Evolutionary conservation across 495 filamentous ascomycete genomes (phyloP).

Genomic region (Hypomontagnella submonticulosa): DNA sequence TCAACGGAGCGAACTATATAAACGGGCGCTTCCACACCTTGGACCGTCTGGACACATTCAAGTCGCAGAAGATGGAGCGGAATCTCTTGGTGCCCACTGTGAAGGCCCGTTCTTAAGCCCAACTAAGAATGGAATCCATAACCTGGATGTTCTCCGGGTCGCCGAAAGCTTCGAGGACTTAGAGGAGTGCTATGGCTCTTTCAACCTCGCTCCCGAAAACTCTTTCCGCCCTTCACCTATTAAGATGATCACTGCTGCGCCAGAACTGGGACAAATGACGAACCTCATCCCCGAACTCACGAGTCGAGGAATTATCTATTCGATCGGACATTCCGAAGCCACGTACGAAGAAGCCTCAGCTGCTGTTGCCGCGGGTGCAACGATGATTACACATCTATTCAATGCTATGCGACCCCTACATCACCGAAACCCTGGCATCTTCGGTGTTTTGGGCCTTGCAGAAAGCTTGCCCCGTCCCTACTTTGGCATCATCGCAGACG

Average conservation of each 20-base stretch:
- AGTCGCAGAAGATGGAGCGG: conserved; percentile 70
- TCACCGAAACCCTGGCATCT: conserved; percentile 86
- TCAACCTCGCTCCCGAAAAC: conserved; percentile 62
- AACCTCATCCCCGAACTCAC: conserved; percentile 69
- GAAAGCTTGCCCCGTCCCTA: conserved; percentile 62
- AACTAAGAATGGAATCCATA: conserved; percentile 78
- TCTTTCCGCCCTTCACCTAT: conserved; percentile 55
- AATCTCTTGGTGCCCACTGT: conserved; percentile 84
- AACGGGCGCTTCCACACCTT: conserved; percentile 76
- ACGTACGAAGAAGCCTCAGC: conserved; percentile 77
- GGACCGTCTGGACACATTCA: conserved; percentile 70
- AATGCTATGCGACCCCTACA: conserved; percentile 89
- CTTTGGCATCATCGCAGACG: conserved; percentile 74
- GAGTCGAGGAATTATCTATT: conserved; percentile 71
- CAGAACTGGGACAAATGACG: conserved; percentile 75
- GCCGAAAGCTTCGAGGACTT: conserved; percentile 67
- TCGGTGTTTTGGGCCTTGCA: conserved; percentile 72
- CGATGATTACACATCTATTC: conserved; percentile 89
- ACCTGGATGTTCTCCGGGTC: conserved; percentile 68
- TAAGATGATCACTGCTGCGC: conserved; percentile 83
- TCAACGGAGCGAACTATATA: conserved; percentile 74
- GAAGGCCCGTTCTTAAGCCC: conserved; percentile 86
- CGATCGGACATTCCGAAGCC: conserved; percentile 84
- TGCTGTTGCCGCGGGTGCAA: conserved; percentile 75
- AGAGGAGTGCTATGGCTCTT: conserved; percentile 72